Percentiles rank a stretch among this genome's conserved stretches.
Conservation (phyloP, 805 yeast genomes). For the Blastobotrys mokoenaii region DNA sequence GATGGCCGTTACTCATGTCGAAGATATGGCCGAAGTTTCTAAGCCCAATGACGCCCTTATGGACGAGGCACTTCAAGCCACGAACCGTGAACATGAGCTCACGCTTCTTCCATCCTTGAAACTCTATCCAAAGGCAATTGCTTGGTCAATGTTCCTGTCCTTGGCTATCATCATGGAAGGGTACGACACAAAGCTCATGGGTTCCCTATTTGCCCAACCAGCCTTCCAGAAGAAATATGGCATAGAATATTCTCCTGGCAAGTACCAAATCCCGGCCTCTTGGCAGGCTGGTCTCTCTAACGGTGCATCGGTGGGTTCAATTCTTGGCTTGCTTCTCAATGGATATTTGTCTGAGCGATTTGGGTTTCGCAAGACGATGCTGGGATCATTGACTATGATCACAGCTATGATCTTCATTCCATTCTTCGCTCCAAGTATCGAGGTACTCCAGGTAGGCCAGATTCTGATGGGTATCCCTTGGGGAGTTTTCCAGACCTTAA, state of each 20-base stretch:
- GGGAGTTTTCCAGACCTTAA: conserved; percentile 45
- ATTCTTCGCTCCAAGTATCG: conserved; percentile 36
- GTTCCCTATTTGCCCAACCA: conserved; percentile 38
- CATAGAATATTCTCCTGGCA: conserved; percentile 1
- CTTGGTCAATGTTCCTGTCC: conserved; percentile 40
- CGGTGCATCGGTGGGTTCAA: conserved; percentile 30
- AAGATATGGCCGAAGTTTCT: neutral
- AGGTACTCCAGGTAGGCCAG: conserved; percentile 32
- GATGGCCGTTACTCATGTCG: neutral
- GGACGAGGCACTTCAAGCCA: conserved; percentile 3
- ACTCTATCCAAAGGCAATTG: conserved; percentile 35
- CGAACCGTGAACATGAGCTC: conserved; percentile 12
- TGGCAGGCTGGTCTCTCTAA: conserved; percentile 19
- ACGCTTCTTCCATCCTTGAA: conserved; percentile 12
- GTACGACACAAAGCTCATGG: conserved; percentile 36
- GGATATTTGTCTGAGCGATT: conserved; percentile 38
- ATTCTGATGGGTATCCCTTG: conserved; percentile 35
- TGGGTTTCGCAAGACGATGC: conserved; percentile 39
- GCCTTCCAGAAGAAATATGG: conserved; percentile 38
- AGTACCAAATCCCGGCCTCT: conserved; percentile 13
- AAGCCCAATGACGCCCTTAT: neutral
- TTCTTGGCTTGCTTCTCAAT: conserved; percentile 38
- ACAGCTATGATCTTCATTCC: conserved; percentile 36
- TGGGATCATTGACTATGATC: conserved; percentile 28
- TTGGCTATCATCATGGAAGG: conserved; percentile 42